Evolutionary conservation across 2,329 filamentous ascomycete species (phyloP).

Genomic region (Arthrobotrys megalospora): DNA sequence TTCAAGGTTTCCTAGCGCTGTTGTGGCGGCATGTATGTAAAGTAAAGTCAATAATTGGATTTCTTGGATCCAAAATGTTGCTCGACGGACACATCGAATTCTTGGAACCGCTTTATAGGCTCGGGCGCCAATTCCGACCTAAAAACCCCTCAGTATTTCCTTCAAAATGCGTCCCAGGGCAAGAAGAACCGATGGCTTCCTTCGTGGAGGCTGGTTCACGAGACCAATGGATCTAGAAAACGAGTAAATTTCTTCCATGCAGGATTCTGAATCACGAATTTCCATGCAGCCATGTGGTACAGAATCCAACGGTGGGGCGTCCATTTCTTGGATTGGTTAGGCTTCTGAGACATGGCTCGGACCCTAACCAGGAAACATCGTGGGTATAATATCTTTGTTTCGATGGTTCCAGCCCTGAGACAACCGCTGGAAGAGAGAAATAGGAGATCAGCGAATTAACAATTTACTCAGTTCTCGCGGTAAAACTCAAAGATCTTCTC

Average conservation of each 20-base stretch:
- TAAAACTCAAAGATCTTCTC: not conserved
- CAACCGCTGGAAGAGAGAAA: not conserved
- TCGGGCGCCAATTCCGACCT: not conserved
- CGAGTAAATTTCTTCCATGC: constrained; percentile 19
- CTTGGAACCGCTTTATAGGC: no score
- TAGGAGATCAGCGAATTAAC: constrained; percentile 10
- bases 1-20: not conserved
- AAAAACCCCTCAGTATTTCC: not conserved
- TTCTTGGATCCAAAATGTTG: no score
- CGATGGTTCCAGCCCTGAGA: constrained; percentile 11
- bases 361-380: constrained; percentile 13
- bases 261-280: constrained; percentile 2
- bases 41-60: no score
- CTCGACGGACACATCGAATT: no score
- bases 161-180: not conserved
- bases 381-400: constrained; percentile 14
- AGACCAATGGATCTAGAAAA: not conserved
- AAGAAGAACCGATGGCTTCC: constrained; percentile 8
- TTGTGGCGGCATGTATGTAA: constrained; percentile 5
- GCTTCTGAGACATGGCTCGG: constrained; percentile 55
- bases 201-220: constrained; percentile 14
- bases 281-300: constrained; percentile 24
- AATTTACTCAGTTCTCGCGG: not conserved
- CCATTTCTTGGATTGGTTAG: constrained; percentile 39
- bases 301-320: constrained; percentile 24